Evolutionary conservation across 2,329 filamentous ascomycete species (phyloP), one percentile per base, ranked within the genome.

Genomic region (Lachnellula suecica): DNA sequence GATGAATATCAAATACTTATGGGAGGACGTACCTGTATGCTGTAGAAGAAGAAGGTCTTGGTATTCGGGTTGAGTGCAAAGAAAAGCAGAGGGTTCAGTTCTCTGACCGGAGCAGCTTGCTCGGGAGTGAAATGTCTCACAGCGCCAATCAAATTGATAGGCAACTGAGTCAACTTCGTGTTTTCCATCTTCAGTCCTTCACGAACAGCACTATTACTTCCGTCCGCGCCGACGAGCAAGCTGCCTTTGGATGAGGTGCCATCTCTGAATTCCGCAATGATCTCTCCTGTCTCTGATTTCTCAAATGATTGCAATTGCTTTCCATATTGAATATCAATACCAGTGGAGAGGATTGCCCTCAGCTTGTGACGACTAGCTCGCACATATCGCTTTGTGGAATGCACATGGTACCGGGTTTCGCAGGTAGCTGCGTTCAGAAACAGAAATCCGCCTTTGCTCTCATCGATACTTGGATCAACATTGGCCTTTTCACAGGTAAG

Each of bases 41-140:
- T 70, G 58, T 79, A 77, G 69, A 75, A 82, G 17, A 83, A 66
- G 54, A 72, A 82, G 19, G 71, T 72, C 44, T 74, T 72, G 1
- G 74, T 78, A 4, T 71, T 66, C 0, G 79, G 78, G 60, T 83
- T 76, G 10, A 74, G 70, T 2, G 76, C 79, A 52, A 81, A 77
- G 60, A 83, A 79, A 22, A 82, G 74, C 37, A 77, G 71, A 0
- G 79, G 79, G 53, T 83, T 79, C 23, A 82, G 72, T 1, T 67
- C 69, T n/a, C 72, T 68, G 7, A 78, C 66, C 6, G 70, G 59
- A 67, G 62, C 57, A 69, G 60, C 65, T 68, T 72, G 59, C 57
- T 70, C 64, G 20, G 70, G 64, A 1, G 67, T 71, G 52, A 77
- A 64, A 45, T 70, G 62, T 1, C 71, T 60, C 4, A 69, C 66